Base-by-base conservation (phyloP, 805 yeast species). In the Candida endomychidarum region DNA sequence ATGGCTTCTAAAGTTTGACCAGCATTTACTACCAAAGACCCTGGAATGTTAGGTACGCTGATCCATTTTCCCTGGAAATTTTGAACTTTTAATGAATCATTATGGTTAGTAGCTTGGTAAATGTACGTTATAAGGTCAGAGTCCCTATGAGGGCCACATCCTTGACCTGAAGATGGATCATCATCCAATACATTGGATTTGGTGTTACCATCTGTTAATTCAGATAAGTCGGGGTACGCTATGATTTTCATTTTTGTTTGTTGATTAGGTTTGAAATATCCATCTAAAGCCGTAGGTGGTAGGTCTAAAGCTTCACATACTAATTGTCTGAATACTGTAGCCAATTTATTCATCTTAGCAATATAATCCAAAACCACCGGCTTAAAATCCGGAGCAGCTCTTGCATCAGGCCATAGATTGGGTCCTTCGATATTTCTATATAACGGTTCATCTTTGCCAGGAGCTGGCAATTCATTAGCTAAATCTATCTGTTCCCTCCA, bases 131-230 rank as follows among this genome's bases (percentile, higher is more conserved):
- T 52, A 50, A 81, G 65, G 40, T 79, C 84, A 3, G 81, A 75
- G 50, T 83, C 89, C 42, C 84, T 70, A 51, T 82, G 88, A 3
- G 84, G 81, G 1, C 86, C 85, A 12, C 72, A 75, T 0, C 83
- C 84, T 49, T 76, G 81, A 17, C 46, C 52, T 4, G 61, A 51
- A 7, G 56, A 47, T 10, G 60, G 58, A 15, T 57, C 50, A 38
- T 63, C 68, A 12, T 58, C 46, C 19, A 59, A 42, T 1, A 61
- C 63, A 6, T 45, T 50, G 8, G 49, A 43, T 12, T 37, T 39
- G 21, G 63, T 52, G 2, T 49, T 45, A n/a, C 33, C 43, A 14
- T 27, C 22, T 2, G 38, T 19, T 32, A 66, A 53, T 33, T 58
- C 57, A 0, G 44, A 32, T 1, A 54, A 51, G 37, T 75, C 80